Evolutionary conservation across 2,329 filamentous ascomycete genomes (phyloP), one percentile per base, ranked within the genome.

Genomic region (Lasiodiplodia hormozganensis): DNA sequence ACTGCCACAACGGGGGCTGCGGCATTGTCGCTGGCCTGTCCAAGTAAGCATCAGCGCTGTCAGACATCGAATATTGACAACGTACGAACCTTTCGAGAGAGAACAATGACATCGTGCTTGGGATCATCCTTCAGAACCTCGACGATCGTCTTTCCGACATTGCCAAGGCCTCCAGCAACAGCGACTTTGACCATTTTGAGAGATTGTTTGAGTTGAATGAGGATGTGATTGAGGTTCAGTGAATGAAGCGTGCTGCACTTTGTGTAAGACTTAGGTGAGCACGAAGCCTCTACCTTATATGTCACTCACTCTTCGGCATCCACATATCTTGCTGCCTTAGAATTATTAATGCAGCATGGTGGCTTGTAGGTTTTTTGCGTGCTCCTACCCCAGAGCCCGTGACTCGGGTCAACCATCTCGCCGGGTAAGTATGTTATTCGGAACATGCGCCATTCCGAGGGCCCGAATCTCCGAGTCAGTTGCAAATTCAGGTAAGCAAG

Each of bases 131-230:
- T 71, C 18, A 86, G 70, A 25, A 76, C 80, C 21, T 86, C 83
- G 23, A 85, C 80, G 36, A 86, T 76, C 1, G 82, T 80, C 21
- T 78, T 79, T 14, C 84, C 84, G 1, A 85, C 74, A n/a, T 75
- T 76, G 28, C 83, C 83, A 0, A 80, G 82, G 16, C 84, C 84
- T 60, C 84, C 84, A 5, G 82, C 81, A 18, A 86, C 79, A 62
- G 82, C 84, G 49, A 86, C 75, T 23, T 80, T 73, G 16, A 76
- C 72, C 82, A 83, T 83, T 31, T 52, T 31, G 18, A 38, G 23
- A n/a, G 12, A 11, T 47, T 18, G 43, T 8, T 21, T 21, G 43
- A 47, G 43, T 47, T 10, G 43, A 34, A 34, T 34, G 18, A 47
- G n/a, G 43, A 47, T 21, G 2, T n/a, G 18, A 10, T 47, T 47